Evolutionary conservation across 1,284 basidiomycete genomes (phyloP).

Genomic region (Rhodotorula sp.): DNA sequence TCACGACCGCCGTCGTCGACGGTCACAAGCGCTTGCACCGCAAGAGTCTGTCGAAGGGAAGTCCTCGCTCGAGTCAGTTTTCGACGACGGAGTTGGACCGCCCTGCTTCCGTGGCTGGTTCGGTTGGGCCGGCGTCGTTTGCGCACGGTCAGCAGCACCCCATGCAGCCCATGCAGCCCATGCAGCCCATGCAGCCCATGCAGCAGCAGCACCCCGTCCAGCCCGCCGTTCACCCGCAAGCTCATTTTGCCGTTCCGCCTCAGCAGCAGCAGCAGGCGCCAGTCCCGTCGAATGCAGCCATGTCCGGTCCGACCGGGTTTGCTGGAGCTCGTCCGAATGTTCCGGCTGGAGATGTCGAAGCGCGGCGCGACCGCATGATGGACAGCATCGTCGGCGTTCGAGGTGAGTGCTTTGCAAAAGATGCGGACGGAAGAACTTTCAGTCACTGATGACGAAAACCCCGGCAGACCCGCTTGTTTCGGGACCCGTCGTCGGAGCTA

Average conservation of each 20-base stretch:
- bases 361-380: constrained; percentile 27
- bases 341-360: constrained; percentile 11
- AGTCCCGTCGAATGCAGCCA: neutral
- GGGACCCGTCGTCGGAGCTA: neutral
- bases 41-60: constrained; percentile 21
- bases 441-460: no score
- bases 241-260: neutral
- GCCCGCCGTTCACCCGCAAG: neutral
- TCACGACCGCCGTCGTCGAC: constrained; percentile 25
- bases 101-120: neutral
- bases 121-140: neutral
- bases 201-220: neutral
- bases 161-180: neutral
- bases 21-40: constrained; percentile 35
- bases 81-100: neutral
- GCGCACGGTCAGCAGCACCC: neutral
- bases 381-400: constrained; percentile 23
- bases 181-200: neutral
- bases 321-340: constrained; percentile 8
- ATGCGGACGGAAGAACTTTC: no score
- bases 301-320: constrained; percentile 2
- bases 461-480: neutral
- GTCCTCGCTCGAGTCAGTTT: neutral
- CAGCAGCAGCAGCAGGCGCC: neutral
- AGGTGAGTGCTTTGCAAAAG: constrained; percentile 10